phyloP scores from a whole-genome alignment of 176 grass and related monocot species.

The Eremochloa ophiuroides region DNA sequence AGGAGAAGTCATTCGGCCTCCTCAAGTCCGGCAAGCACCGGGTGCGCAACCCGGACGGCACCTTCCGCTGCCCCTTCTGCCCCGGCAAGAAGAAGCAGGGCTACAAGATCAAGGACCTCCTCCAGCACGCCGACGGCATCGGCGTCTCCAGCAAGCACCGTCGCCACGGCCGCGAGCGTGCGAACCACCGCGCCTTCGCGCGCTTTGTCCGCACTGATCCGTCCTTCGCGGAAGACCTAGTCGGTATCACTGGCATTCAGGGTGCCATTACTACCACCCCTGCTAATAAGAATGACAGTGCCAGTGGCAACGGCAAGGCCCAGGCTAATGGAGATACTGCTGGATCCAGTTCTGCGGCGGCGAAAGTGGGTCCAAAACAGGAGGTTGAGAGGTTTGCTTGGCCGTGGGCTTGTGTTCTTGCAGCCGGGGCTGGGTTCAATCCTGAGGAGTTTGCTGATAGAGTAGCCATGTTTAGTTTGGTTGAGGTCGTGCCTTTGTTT shows the following conservation, averaged over 20 bases:
- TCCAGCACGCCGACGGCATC: slow-evolving; percentile 81
- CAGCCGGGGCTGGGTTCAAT: slow-evolving; percentile 21
- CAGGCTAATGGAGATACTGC: neutral
- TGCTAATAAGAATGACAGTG: neutral
- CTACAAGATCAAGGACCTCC: slow-evolving; percentile 81
- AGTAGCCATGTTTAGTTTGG: slow-evolving; percentile 35
- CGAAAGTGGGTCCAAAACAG: neutral
- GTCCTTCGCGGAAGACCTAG: slow-evolving; percentile 4
- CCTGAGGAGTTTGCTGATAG: slow-evolving; percentile 10
- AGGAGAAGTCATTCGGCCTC: slow-evolving; percentile 50
- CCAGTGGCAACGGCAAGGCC: neutral
- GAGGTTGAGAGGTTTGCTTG: slow-evolving; percentile 62
- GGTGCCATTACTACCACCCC: neutral
- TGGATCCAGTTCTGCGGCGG: neutral
- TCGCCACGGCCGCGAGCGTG: slow-evolving; percentile 49
- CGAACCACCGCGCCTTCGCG: slow-evolving; percentile 45
- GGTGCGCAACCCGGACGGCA: slow-evolving; percentile 65
- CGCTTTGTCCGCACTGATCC: slow-evolving; percentile 50
- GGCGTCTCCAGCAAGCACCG: slow-evolving; percentile 59
- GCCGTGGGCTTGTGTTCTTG: slow-evolving; percentile 77
- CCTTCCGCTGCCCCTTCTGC: slow-evolving; percentile 92
- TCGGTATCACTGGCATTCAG: neutral
- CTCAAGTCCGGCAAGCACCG: slow-evolving; percentile 61
- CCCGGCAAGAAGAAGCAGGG: slow-evolving; percentile 81
- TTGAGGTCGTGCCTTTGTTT: slow-evolving; percentile 43